Evolutionary conservation across 1,139 yeast species (phyloP).

Genomic region (Geotrichum phurueaensis): DNA sequence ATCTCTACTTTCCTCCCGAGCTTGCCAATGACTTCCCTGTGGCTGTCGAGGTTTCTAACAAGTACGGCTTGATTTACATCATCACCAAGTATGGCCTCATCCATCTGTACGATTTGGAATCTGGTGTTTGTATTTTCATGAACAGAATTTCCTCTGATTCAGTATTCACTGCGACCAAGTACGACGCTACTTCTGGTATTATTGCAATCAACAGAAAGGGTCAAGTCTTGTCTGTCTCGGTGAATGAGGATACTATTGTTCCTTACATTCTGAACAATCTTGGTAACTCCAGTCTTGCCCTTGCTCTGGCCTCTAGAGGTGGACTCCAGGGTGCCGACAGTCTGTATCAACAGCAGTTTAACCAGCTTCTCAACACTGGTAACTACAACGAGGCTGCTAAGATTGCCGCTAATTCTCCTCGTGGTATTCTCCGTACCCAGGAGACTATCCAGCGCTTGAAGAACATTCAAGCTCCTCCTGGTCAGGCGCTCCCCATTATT

Average conservation of each 20-base stretch:
- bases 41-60: constrained; percentile 77
- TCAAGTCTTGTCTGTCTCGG: constrained; percentile 89
- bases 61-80: constrained; percentile 80
- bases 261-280: constrained; percentile 86
- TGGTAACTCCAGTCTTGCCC: constrained; percentile 79
- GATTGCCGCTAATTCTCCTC: constrained; percentile 93
- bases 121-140: constrained; percentile 88
- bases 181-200: constrained; percentile 68
- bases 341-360: constrained; percentile 86
- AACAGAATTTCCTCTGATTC: constrained; percentile 96
- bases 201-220: constrained; percentile 92
- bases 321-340: constrained; percentile 97
- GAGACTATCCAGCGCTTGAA: constrained; percentile 92
- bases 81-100: constrained; percentile 95
- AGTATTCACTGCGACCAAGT: constrained; percentile 82
- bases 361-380: constrained; percentile 73
- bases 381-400: constrained; percentile 91
- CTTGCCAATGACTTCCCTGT: constrained; percentile 96
- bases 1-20: constrained; percentile 94
- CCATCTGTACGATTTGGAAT: constrained; percentile 89
- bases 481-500: constrained; percentile 88
- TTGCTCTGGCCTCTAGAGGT: constrained; percentile 88
- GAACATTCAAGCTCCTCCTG: constrained; percentile 89
- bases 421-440: constrained; percentile 74
- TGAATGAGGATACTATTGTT: constrained; percentile 76